These are phyloP conservation scores for Podospora tetraspora DNA, from an alignment of 495 filamentous ascomycete genomes.

Conservation along the genomic window DNA sequence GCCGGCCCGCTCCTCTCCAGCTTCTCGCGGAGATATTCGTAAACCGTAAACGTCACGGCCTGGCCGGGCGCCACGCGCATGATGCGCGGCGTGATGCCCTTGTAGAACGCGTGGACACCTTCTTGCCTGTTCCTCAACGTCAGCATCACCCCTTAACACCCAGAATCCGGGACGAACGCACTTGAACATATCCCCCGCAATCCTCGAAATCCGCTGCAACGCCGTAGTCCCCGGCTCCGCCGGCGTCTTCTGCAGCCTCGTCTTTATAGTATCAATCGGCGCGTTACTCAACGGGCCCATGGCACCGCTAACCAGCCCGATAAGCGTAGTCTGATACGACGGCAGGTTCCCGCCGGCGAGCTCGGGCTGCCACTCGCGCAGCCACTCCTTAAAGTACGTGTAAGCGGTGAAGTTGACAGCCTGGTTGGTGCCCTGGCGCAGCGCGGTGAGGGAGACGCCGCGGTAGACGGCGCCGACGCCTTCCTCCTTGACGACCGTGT, in stretches of 20 bases:
- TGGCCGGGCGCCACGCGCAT: constrained; percentile 98
- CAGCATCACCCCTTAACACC: no score
- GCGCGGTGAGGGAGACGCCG: constrained; percentile 85
- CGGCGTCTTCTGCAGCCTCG: constrained; percentile 83
- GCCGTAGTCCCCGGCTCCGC: constrained; percentile 76
- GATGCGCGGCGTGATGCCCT: constrained; percentile 94
- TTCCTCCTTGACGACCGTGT: constrained; percentile 88
- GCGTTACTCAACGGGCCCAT: constrained; percentile 96
- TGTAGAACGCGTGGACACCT: constrained; percentile 91
- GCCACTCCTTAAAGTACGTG: constrained; percentile 76
- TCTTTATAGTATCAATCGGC: constrained; percentile 99
- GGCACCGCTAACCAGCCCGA: constrained; percentile 86
- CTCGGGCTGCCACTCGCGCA: constrained; percentile 65
- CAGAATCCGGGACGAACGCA: constrained; percentile 28
- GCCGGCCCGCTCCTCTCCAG: constrained; percentile 59
- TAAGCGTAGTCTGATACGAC: constrained; percentile 81
- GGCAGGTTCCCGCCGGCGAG: constrained; percentile 58
- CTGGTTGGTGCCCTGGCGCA: constrained; percentile 94
- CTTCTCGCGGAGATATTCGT: constrained; percentile 81
- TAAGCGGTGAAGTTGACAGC: constrained; percentile 99
- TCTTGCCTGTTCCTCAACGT: constrained; percentile 61
- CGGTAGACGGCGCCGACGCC: constrained; percentile 82
- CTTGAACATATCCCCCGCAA: constrained; percentile 92
- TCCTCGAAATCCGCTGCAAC: constrained; percentile 65
- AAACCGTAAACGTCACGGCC: constrained; percentile 97